Conservation (phyloP, 176 grass and related monocot species). For the Carex myosuroides region DNA sequence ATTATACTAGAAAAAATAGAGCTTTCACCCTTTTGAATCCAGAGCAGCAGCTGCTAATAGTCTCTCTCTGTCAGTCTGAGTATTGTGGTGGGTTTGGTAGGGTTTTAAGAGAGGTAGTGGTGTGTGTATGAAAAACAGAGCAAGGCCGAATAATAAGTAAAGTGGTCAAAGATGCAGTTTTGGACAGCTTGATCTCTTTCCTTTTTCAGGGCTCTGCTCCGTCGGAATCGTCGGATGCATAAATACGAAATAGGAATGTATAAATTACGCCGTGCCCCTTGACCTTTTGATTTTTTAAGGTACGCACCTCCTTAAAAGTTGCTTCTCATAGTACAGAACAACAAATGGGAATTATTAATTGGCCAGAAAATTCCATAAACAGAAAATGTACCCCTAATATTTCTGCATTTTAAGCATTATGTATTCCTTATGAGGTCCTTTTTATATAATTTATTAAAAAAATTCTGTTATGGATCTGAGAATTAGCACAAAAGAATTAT, state of each 20-base stretch:
- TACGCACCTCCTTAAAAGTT: background rate
- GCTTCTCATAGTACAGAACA: background rate
- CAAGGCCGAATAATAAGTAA: background rate
- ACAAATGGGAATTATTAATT: too few relatives aligned
- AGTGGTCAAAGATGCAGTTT: slow-evolving; percentile 7
- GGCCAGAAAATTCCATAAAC: background rate
- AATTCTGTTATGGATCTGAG: too few relatives aligned
- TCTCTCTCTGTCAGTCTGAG: background rate
- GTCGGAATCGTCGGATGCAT: background rate
- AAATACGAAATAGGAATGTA: background rate
- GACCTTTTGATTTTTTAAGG: background rate
- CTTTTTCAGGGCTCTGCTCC: background rate
- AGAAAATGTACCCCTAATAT: background rate
- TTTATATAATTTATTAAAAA: background rate
- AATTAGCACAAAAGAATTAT: too few relatives aligned
- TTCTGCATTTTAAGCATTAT: background rate
- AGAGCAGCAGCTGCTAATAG: background rate
- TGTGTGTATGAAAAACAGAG: background rate
- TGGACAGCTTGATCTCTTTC: background rate
- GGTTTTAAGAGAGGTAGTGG: slow-evolving; percentile 5
- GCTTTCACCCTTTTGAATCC: background rate
- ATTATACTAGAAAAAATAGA: background rate
- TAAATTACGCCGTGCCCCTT: background rate
- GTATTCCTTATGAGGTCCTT: background rate
- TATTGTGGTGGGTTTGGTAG: background rate